Conservation (phyloP, 2,329 filamentous ascomycete genomes). For the Verticillium alfalfae region DNA sequence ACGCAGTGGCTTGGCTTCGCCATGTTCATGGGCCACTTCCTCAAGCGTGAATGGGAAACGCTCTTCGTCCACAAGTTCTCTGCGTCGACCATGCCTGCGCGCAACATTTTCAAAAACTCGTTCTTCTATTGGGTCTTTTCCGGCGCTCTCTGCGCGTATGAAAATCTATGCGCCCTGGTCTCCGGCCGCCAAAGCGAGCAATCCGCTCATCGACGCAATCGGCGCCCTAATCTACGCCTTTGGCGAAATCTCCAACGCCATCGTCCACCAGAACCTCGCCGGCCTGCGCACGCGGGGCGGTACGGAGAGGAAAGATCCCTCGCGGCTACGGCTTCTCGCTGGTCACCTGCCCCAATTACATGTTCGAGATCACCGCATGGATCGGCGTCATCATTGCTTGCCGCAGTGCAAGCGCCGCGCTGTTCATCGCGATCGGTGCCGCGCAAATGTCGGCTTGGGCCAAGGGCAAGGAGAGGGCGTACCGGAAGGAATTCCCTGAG, state of each 20-base stretch:
- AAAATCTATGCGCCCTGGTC: slow-evolving; percentile 77
- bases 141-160: slow-evolving; percentile 76
- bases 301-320: slow-evolving; percentile 85
- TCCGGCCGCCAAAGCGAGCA: slow-evolving; percentile 51
- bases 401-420: slow-evolving; percentile 68
- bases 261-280: slow-evolving; percentile 74
- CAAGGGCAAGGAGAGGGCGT: slow-evolving; percentile 83
- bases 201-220: slow-evolving; percentile 51
- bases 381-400: slow-evolving; percentile 73
- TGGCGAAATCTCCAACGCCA: slow-evolving; percentile 75
- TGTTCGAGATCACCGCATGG: slow-evolving; percentile 90
- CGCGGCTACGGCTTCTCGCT: slow-evolving; percentile 75
- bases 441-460: slow-evolving; percentile 85
- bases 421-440: slow-evolving; percentile 71
- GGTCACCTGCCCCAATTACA: slow-evolving; percentile 96
- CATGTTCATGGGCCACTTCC: slow-evolving; percentile 76
- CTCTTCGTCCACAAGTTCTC: slow-evolving; percentile 94
- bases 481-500: slow-evolving; percentile 85
- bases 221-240: slow-evolving; percentile 70
- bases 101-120: slow-evolving; percentile 92
- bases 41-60: slow-evolving; percentile 94
- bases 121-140: slow-evolving; percentile 88
- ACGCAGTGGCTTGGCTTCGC: slow-evolving; percentile 69
- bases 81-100: slow-evolving; percentile 83
- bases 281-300: slow-evolving; percentile 72